Base-by-base conservation (phyloP, 768 basidiomycete genomes). In the Peribolospora kevripleyi region DNA sequence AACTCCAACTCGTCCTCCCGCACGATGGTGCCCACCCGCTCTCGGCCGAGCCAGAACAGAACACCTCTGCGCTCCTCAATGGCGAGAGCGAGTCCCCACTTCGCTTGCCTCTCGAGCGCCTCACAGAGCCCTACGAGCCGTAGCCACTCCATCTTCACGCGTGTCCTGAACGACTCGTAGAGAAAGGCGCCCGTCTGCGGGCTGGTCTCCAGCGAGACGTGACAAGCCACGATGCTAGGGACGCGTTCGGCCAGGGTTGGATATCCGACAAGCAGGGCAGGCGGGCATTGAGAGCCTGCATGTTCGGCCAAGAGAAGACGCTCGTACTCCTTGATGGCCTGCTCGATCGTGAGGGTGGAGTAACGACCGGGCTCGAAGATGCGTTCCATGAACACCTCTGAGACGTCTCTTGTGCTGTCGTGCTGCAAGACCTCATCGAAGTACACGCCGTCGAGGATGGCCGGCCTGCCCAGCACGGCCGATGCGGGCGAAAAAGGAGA, bases 121-220 rank as follows among this genome's bases (percentile, higher is more conserved):
- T 82, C 76, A 63, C 85, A 88, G 25, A 55, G 75, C 6, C 88
- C 82, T 58, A 90, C 78, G 62, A 95, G 90, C 3, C 90, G 87
- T 63, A 95, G 83, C 90, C 91, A 97, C 61, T 95, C 88, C 49
- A 83, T 71, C 66, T 84, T 88, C 61, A 93, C 67, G 0, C 81
- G 78, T 61, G 76, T 81, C 78, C 84, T 81, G 64, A 85, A 87
- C 48, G 78, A 79, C 48, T 77, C 76, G 63, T 85, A 73, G 59
- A 81, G 78, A 49, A 77, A 72, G 43, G 80, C 80, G 11, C 87
- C 87, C 3, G 84, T 87, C 57, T 81, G 77, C 0, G 79, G 73
- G 62, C 84, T 81, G 46, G 74, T 73, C 59, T 76, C 74, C 42
- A 90, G 71, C 54, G 72, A 73, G 51, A 95, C 81, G 0, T 82